phyloP scores from a whole-genome alignment of 139 green algal species.

The Tetraselmis striata region DNA sequence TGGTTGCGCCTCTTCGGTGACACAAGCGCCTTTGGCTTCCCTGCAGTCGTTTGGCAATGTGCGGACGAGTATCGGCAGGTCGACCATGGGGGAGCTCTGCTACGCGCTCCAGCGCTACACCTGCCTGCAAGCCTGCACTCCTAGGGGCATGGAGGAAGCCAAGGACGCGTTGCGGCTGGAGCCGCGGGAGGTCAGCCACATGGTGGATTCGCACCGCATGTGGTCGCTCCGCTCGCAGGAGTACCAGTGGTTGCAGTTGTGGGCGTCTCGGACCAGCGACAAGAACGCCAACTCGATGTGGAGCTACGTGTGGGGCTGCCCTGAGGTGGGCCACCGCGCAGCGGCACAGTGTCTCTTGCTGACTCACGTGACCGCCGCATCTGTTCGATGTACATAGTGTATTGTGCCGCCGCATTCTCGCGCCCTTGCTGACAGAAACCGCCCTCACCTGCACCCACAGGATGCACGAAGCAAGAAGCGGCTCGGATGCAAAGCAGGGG shows the following conservation, averaged over 20 bases:
- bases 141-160: background rate
- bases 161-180: background rate
- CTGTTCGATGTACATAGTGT: background rate
- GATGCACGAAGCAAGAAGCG: background rate
- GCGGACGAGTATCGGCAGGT: background rate
- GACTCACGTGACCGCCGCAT: no score
- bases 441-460: background rate
- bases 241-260: background rate
- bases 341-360: background rate
- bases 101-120: background rate
- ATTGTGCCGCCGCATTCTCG: background rate
- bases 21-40: background rate
- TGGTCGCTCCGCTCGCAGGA: background rate
- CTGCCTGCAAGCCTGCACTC: background rate
- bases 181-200: background rate
- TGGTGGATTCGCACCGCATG: background rate
- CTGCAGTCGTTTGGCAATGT: background rate
- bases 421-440: background rate
- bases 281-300: background rate
- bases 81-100: background rate
- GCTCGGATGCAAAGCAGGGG: background rate
- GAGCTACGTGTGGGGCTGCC: background rate
- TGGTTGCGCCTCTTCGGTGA: background rate
- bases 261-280: background rate
- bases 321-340: background rate